phyloP scores from a whole-genome alignment of 331 rosid species.

The Quercus tomentella region DNA sequence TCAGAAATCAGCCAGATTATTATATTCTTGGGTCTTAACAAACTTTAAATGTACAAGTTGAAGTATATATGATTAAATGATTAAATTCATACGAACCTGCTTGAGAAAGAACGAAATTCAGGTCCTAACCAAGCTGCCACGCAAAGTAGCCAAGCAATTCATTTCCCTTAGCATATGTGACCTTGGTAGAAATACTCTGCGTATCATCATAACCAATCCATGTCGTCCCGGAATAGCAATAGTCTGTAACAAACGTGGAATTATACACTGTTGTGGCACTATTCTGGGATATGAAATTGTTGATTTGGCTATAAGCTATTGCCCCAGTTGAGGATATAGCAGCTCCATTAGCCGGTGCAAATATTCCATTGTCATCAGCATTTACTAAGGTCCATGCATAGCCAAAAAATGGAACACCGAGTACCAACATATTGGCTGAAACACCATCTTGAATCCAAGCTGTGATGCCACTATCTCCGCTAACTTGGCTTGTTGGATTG shows the following conservation, averaged over 20 bases:
- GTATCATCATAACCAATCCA: conserved; percentile 45
- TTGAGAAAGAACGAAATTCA: background rate
- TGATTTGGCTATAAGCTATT: background rate
- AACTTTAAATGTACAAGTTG: too few species aligned
- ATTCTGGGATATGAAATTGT: conserved; percentile 6
- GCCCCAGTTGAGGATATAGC: background rate
- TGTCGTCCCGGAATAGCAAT: conserved; percentile 32
- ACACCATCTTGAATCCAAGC: background rate
- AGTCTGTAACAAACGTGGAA: conserved; percentile 11
- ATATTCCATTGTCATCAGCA: background rate
- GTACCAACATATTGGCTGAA: background rate
- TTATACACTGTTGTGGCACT: background rate
- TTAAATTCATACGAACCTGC: background rate
- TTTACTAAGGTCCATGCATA: background rate
- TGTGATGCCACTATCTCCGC: conserved; percentile 14
- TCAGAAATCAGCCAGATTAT: too few species aligned
- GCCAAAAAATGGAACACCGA: background rate
- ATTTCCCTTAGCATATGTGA: conserved; percentile 32
- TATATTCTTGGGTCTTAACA: too few species aligned
- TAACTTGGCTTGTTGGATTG: conserved; percentile 11
- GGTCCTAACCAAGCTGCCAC: conserved; percentile 38
- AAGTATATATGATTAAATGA: background rate
- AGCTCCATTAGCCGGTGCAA: background rate
- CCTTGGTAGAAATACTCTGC: conserved; percentile 26
- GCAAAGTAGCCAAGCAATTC: conserved; percentile 33